phyloP scores from a whole-genome alignment of 352 stramenopile species.

The Pythium monospermum region DNA sequence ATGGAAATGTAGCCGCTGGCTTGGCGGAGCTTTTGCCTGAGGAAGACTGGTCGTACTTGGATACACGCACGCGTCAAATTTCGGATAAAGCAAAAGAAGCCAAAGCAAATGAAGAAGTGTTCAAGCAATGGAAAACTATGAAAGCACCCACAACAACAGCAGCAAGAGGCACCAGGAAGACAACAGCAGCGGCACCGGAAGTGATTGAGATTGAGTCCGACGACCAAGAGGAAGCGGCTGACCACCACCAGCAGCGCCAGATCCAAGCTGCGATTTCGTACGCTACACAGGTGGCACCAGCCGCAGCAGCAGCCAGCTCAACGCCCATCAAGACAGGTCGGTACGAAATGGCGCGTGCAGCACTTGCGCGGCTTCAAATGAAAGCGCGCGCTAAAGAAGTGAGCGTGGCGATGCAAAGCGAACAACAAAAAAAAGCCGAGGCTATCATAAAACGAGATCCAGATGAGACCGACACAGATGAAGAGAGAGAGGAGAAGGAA shows the following conservation, averaged over 20 bases:
- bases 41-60: constrained; percentile 82
- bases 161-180: neutral
- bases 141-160: neutral
- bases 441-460: neutral
- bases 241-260: constrained; percentile 7
- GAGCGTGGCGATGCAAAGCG: constrained; percentile 31
- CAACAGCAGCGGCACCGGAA: neutral
- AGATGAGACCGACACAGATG: constrained; percentile 1
- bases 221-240: constrained; percentile 8
- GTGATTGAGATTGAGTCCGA: constrained; percentile 22
- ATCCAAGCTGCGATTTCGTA: constrained; percentile 9
- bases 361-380: constrained; percentile 47
- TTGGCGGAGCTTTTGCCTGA: constrained; percentile 65
- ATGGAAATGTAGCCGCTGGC: constrained; percentile 62
- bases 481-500: constrained; percentile 15
- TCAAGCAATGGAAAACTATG: constrained; percentile 53
- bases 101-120: constrained; percentile 69
- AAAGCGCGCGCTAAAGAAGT: constrained; percentile 34
- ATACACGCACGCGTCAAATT: constrained; percentile 60
- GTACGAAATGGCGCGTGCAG: constrained; percentile 47
- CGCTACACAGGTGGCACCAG: neutral
- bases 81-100: constrained; percentile 78
- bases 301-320: constrained; percentile 16
- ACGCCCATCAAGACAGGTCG: constrained; percentile 28
- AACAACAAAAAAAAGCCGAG: neutral